phyloP scores from a whole-genome alignment of 202 grass and related monocot species.

The Panicum virgatum region DNA sequence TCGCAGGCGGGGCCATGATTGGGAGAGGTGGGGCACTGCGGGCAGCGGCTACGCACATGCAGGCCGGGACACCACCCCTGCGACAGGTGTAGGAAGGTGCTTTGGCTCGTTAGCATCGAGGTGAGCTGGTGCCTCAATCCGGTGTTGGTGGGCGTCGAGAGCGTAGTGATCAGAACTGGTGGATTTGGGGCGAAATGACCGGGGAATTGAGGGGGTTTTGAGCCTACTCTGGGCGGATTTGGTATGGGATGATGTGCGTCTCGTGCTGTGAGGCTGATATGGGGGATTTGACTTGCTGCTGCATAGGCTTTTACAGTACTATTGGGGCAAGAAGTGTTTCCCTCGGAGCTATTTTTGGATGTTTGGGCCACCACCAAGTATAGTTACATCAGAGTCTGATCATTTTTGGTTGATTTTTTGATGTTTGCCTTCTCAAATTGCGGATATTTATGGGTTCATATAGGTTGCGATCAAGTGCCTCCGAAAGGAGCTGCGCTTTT shows the following conservation, averaged over 20 bases:
- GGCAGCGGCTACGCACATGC: slow-evolving; percentile 62
- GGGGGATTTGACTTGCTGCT: neutral
- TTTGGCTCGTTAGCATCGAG: slow-evolving; percentile 50
- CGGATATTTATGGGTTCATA: neutral
- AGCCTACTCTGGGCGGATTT: neutral
- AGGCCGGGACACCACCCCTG: slow-evolving; percentile 50
- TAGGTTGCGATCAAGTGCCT: neutral
- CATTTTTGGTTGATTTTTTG: neutral
- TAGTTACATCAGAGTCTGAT: slow-evolving; percentile 8
- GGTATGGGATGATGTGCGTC: neutral
- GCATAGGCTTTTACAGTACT: slow-evolving; percentile 45
- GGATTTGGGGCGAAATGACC: slow-evolving; percentile 34
- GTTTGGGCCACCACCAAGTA: neutral
- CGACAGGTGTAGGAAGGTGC: slow-evolving; percentile 54
- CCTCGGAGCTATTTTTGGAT: slow-evolving; percentile 27
- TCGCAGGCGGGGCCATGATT: slow-evolving; percentile 59
- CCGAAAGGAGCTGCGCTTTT: neutral
- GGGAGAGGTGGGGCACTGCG: slow-evolving; percentile 45
- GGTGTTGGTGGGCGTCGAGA: neutral
- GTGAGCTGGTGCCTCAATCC: slow-evolving; percentile 53
- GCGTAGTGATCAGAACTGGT: neutral
- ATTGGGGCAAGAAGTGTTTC: neutral
- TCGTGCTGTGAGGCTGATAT: slow-evolving; percentile 4
- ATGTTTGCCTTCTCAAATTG: neutral
- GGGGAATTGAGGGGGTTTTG: neutral